A percentile compares a stretch with the other conserved stretches of the same genome.
These are phyloP conservation scores for Cavenderia fasciculata DNA, from an alignment of 78 protist species.

Conservation along the genomic window DNA sequence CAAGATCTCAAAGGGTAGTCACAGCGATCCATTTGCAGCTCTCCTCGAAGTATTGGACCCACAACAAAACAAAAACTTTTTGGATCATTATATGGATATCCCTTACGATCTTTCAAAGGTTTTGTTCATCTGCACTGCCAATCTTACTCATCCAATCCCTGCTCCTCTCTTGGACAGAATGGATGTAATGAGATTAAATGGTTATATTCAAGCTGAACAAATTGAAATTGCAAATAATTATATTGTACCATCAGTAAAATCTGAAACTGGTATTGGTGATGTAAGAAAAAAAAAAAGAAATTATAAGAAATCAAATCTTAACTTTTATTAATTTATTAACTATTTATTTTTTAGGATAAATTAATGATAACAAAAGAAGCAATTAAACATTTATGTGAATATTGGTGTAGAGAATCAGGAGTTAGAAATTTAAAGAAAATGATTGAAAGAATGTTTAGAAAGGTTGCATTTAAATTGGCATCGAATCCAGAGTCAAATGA, in stretches of 20 bases:
- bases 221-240: constrained; percentile 90
- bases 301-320: background rate
- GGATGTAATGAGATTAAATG: constrained; percentile 91
- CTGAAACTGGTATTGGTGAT: constrained; percentile 71
- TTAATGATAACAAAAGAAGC: constrained; percentile 64
- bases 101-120: constrained; percentile 82
- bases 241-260: constrained; percentile 82
- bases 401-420: constrained; percentile 96
- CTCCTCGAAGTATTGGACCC: constrained; percentile 97
- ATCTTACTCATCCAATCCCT: constrained; percentile 87
- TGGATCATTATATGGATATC: constrained; percentile 94
- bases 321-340: background rate
- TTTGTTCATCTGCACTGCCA: constrained; percentile 97
- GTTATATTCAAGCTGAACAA: constrained; percentile 88
- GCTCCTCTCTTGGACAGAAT: constrained; percentile 95
- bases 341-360: background rate
- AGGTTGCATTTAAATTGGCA: constrained; percentile 89
- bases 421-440: constrained; percentile 92
- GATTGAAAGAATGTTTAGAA: constrained; percentile 90
- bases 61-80: constrained; percentile 93
- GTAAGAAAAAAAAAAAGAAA: background rate
- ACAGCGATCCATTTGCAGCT: constrained; percentile 96
- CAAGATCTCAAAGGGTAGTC: constrained; percentile 61
- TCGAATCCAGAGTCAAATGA: background rate
- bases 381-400: constrained; percentile 52